These are phyloP conservation scores for Colletotrichum lini DNA, from an alignment of 2,329 filamentous ascomycete species.

Conservation along the genomic window DNA sequence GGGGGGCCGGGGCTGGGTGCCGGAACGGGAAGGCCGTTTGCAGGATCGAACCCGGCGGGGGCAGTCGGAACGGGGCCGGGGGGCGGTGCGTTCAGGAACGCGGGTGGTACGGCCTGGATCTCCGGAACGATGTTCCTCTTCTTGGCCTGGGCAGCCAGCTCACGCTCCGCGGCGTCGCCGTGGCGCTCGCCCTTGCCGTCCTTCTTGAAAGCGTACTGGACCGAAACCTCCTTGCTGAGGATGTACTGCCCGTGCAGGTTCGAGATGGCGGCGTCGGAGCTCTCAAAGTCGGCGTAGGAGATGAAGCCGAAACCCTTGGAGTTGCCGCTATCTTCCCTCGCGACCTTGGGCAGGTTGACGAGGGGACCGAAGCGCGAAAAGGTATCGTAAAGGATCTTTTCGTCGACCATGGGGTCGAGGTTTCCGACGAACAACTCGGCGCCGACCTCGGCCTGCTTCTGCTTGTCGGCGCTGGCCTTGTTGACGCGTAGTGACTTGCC, in stretches of 20 bases:
- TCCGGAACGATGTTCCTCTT: conserved; percentile 93
- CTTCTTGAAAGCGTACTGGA: conserved; percentile 99
- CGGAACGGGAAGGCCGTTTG: conserved; percentile 47
- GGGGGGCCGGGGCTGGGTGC: conserved; percentile 47
- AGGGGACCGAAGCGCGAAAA: conserved; percentile 94
- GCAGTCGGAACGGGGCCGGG: conserved; percentile 44
- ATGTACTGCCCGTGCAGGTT: conserved; percentile 98
- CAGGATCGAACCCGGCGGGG: conserved; percentile 53
- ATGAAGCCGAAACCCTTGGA: conserved; percentile 98
- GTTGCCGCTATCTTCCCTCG: conserved; percentile 88
- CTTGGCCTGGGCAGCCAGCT: conserved; percentile 91
- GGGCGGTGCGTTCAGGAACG: conserved; percentile 68
- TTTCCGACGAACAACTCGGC: conserved; percentile 98
- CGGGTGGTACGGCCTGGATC: conserved; percentile 81
- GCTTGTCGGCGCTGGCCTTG: conserved; percentile 92
- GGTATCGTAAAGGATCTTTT: conserved; percentile 94
- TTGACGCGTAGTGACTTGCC: conserved; percentile 97
- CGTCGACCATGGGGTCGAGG: conserved; percentile 92
- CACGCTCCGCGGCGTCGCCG: conserved; percentile 92
- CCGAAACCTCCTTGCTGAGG: conserved; percentile 95
- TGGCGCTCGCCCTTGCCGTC: conserved; percentile 97
- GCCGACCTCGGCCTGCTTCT: conserved; percentile 92
- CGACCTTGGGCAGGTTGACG: conserved; percentile 88
- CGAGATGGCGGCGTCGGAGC: conserved; percentile 89
- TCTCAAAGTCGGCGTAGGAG: conserved; percentile 92